Conservation (phyloP, 306 rosid genomes). For the Medicago ruthenica region DNA sequence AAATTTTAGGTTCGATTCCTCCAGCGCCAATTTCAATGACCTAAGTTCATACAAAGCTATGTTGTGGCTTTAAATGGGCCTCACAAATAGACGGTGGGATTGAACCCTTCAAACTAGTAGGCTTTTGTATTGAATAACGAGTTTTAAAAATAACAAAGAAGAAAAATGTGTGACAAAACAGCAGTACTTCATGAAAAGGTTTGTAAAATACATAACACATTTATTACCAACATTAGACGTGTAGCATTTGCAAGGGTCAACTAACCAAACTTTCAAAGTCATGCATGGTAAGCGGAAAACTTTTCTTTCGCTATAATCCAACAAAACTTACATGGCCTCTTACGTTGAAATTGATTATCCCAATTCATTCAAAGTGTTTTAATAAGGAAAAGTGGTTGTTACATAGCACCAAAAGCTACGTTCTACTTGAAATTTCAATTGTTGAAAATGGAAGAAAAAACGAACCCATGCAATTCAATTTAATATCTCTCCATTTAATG, state of each 20-base stretch:
- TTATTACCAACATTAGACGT: conserved; percentile 14
- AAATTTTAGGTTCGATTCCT: too few species aligned
- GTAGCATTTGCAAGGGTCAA: conserved; percentile 34
- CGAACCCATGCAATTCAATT: not conserved
- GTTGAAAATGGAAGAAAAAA: conserved; percentile 26
- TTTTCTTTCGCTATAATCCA: conserved; percentile 11
- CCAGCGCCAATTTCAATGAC: too few species aligned
- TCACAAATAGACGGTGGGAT: too few species aligned
- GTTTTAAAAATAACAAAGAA: too few species aligned
- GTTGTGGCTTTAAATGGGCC: too few species aligned
- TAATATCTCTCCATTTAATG: conserved; percentile 6
- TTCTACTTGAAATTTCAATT: conserved; percentile 23
- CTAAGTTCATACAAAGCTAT: too few species aligned
- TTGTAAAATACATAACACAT: not conserved
- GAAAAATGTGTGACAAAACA: not conserved
- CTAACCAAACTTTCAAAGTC: conserved; percentile 37
- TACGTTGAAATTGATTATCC: conserved; percentile 30
- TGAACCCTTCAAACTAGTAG: too few species aligned
- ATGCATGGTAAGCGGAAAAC: conserved; percentile 31
- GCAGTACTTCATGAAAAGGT: not conserved
- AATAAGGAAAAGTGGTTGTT: not conserved
- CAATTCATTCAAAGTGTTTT: conserved; percentile 28
- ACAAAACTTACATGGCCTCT: conserved; percentile 13
- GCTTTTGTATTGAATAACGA: too few species aligned
- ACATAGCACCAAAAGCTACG: conserved; percentile 3